Evolutionary conservation across 1,284 basidiomycete species (phyloP), one percentile per base, ranked within the genome.

Genomic region (Omphalotus olearius): DNA sequence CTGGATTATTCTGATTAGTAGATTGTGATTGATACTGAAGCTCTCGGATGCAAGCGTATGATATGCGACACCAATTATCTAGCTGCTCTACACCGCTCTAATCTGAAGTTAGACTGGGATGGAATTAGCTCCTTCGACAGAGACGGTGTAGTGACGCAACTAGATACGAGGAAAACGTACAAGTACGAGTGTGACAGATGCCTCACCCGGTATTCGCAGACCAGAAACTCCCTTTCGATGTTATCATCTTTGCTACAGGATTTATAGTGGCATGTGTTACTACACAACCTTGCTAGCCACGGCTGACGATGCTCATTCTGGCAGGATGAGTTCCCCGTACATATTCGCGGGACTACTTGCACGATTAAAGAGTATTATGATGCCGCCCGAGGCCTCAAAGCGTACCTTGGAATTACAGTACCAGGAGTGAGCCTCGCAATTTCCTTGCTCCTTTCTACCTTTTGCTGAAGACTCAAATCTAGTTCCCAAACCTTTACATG

Each of bases 401-500:
- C 71, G 4, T 76, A 75, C 56, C 56, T 69, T 2, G 73, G 72
- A 14, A 72, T 68, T 0, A 62, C 68, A 0, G 51, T 71, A 5
- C 70, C 75, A 30, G 68, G 67, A 20, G 44, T 45, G 17, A 35
- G 44, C n/a, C 42, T 26, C 5, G 25, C n/a, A 7, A 9, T 6
- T 14, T 44, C 6, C 16, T 26, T 35, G 6, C 9, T 18, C 17
- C 9, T 45, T 16, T n/a, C n/a, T n/a, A n/a, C n/a, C 20, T 9
- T 13, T 45, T 4, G 35, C 23, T 9, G 14, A 30, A 5, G 5
- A n/a, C n/a, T 16, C 14, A n/a, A 9, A 14, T 35, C 25, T 16
- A 45, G 0, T 76, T 76, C 57, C 75, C 74, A 0, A 75, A 75
- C 52, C 66, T 71, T 38, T 74, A 65, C 56, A 63, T 65, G 17